phyloP scores from a whole-genome alignment of 768 basidiomycete genomes.

The Termitomyces bulborhizus region DNA sequence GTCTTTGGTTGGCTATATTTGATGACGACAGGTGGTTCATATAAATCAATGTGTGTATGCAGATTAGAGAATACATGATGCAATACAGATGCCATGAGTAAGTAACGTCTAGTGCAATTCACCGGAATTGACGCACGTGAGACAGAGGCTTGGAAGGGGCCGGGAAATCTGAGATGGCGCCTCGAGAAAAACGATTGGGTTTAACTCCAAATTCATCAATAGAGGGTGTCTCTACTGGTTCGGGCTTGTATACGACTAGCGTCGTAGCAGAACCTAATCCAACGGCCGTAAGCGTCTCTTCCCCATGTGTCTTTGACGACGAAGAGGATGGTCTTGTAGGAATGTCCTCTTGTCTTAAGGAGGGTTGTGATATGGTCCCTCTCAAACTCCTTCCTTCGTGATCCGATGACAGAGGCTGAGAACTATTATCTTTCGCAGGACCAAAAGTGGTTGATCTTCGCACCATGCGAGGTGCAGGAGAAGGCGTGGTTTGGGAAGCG shows the following conservation, averaged over 20 bases:
- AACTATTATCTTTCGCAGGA: constrained; percentile 16
- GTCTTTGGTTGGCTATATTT: constrained; percentile 64
- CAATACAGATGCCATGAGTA: constrained; percentile 25
- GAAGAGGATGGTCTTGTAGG: constrained; percentile 1
- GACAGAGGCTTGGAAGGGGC: constrained; percentile 57
- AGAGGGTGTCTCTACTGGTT: constrained; percentile 36
- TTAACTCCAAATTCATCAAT: constrained; percentile 47
- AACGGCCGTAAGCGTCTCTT: constrained; percentile 19
- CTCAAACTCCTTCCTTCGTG: constrained; percentile 6
- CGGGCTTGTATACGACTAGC: constrained; percentile 54
- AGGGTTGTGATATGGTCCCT: constrained; percentile 22
- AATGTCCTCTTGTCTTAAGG: constrained; percentile 6
- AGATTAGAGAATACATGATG: constrained; percentile 15
- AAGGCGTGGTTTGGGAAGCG: constrained; percentile 21
- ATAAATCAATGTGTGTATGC: constrained; percentile 12
- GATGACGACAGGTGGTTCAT: constrained; percentile 10
- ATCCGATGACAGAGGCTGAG: constrained; percentile 4
- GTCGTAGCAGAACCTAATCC: constrained; percentile 73
- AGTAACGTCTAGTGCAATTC: constrained; percentile 42
- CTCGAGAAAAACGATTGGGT: constrained; percentile 16
- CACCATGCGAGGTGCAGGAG: constrained; percentile 34
- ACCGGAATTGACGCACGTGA: constrained; percentile 85
- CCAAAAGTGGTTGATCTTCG: constrained; percentile 34
- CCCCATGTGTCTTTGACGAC: neutral
- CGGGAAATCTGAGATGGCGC: constrained; percentile 27